phyloP scores from a whole-genome alignment of 805 yeast genomes.

The Candida silvicultrix region DNA sequence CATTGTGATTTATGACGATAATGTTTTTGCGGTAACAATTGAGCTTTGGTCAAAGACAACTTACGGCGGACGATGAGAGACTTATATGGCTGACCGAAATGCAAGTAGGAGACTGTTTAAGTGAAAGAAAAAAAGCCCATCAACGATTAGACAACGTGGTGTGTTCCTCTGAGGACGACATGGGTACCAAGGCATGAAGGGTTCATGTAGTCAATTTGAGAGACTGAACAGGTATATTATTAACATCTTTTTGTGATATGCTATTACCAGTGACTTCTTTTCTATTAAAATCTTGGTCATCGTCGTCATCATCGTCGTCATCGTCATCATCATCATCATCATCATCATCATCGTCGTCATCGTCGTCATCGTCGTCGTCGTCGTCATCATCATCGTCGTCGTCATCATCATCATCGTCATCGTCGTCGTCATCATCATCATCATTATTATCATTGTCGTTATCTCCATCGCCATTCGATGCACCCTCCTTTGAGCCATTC shows the following conservation, averaged over 20 bases:
- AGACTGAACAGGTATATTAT: no score
- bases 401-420: constrained; percentile 35
- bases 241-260: neutral
- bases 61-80: no score
- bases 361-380: constrained; percentile 33
- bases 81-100: no score
- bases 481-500: constrained; percentile 20
- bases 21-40: no score
- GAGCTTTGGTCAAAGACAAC: no score
- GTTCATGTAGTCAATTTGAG: no score
- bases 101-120: no score
- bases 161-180: no score
- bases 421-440: constrained; percentile 14
- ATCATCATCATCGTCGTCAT: constrained; percentile 33
- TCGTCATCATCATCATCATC: constrained; percentile 34
- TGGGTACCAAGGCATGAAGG: no score
- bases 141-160: no score
- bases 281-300: constrained; percentile 26
- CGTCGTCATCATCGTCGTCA: constrained; percentile 35
- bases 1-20: no score
- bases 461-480: constrained; percentile 21
- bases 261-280: neutral
- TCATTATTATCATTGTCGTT: constrained; percentile 7
- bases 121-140: no score
- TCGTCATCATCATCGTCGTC: constrained; percentile 37